Evolutionary conservation across 176 grass and related monocot species (phyloP), one percentile per base, ranked within the genome.

Genomic region (Bothriochloa decipiens): DNA sequence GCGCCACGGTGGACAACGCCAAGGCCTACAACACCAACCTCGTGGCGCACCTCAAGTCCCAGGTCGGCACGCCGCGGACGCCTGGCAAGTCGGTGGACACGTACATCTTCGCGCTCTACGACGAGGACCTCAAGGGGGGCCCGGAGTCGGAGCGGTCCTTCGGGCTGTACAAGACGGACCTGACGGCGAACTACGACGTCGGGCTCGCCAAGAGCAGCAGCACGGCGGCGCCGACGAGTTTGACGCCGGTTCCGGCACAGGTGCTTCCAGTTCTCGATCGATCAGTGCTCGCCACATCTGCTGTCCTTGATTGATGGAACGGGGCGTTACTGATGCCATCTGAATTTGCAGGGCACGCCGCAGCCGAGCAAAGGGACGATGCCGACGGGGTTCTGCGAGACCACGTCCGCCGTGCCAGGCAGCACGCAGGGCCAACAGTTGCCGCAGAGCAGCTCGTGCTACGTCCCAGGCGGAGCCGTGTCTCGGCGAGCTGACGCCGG

Each of bases 71-170:
- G 77, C 96, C 96, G 15, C 70, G 90, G 47, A 87, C 84, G 80
- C 93, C 96, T 0, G 93, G 96, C 13, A 90, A 88, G 67, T 92
- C 96, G 11, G 91, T 99, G 68, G 96, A 99, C 77, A 99, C 96
- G 0, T 99, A 95, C 83, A 22, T 99, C 81, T 99, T 99, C 86
- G 96, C 93, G 70, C 91, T 99, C 88, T 99, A 99, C 86, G 91
- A 99, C 78, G 96, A 99, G 91, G 91, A 99, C 90, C 96, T 99
- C 70, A 99, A 99, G 88, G 78, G 88, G 4, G 96, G 96, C 6
- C 91, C 89, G 2, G 76, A 70, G 58, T 99, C 93, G 11, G 96
- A 99, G 83, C 83, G 96, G 1, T 95, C 96, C 6, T 99, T 99
- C 50, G 96, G 96, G 9, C 49, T 99, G 53, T 99, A 90, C 88